Evolutionary conservation across 495 filamentous ascomycete genomes (phyloP).

Genomic region (Talaromyces ruber): DNA sequence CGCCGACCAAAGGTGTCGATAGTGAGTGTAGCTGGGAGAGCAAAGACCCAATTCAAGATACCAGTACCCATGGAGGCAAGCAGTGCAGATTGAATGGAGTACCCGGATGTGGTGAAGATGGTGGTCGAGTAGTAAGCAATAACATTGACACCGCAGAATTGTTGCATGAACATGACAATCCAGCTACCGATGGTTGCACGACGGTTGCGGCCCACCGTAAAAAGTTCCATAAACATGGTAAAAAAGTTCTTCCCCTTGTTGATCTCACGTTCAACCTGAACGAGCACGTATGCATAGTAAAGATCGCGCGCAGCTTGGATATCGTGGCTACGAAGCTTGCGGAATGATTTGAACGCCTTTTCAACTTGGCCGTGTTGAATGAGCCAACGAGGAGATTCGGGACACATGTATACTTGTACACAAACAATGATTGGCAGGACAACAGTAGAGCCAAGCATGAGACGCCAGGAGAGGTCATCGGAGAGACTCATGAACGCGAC

Average conservation of each 20-base stretch:
- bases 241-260: conserved; percentile 39
- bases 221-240: conserved; percentile 43
- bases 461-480: conserved; percentile 32
- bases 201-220: conserved; percentile 44
- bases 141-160: conserved; percentile 46
- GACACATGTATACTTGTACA: conserved; percentile 50
- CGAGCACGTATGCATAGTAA: conserved; percentile 43
- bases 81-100: conserved; percentile 35
- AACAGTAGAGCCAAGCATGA: conserved; percentile 39
- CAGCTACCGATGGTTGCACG: conserved; percentile 43
- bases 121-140: conserved; percentile 48
- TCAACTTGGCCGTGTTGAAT: conserved; percentile 46
- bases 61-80: conserved; percentile 56
- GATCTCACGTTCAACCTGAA: conserved; percentile 34
- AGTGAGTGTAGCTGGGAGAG: conserved; percentile 58
- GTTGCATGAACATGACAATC: conserved; percentile 45
- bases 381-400: conserved; percentile 61
- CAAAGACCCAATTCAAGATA: conserved; percentile 57
- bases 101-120: conserved; percentile 45
- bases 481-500: conserved; percentile 49
- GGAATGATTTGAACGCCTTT: conserved; percentile 37
- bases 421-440: conserved; percentile 35
- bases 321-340: conserved; percentile 30
- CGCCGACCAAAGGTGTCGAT: conserved; percentile 60
- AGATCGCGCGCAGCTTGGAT: conserved; percentile 45